Base-by-base conservation (phyloP, 2,329 filamentous ascomycete species). In the Phialophora verrucosa region DNA sequence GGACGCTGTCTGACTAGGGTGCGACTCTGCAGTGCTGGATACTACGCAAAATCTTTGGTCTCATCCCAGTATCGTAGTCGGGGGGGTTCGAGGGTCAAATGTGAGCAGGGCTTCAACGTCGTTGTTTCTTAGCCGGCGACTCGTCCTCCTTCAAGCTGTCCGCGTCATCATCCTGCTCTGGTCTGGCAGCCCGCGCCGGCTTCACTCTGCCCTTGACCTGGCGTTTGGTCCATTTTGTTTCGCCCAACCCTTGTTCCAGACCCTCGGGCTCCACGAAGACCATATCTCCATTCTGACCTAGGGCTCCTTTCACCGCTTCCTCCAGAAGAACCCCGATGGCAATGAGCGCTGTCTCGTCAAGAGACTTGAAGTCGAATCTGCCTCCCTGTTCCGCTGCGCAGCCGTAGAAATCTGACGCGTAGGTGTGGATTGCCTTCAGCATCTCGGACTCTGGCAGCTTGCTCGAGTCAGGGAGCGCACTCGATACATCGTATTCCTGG, bases 321-420 rank as follows among this genome's bases (percentile, higher is more conserved):
- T 90, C 87, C 29, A 89, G 73, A 38, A 90, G 71, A 14, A 89
- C 83, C 0, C 87, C 86, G 71, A 88, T 74, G 0, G 86, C 85
- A 69, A 89, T 80, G 63, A 90, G 74, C 1, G 87, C 86, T 8
- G 85, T 88, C 75, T 88, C 87, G 65, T 89, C 85, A 80, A 90
- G 81, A 66, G 82, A 86, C 56, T 78, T 79, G 71, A 82, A 84
- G 60, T 83, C 79, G 38, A 75, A 71, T 53, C 73, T 73, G 2
- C 78, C 79, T 6, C 71, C 70, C 27, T 78, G 74, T 0, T 67
- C 65, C 3, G 75, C 76, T 3, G 75, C 74, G 42, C 75, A 74
- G 32, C 74, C 77, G 73, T 87, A 88, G 69, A 84, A 84, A 58
- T 87, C 84, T 0, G 86, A 83, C 2, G 83, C 75, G 73, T 89